phyloP scores from a whole-genome alignment of 176 grass and related monocot genomes.

The Zoysia japonica region DNA sequence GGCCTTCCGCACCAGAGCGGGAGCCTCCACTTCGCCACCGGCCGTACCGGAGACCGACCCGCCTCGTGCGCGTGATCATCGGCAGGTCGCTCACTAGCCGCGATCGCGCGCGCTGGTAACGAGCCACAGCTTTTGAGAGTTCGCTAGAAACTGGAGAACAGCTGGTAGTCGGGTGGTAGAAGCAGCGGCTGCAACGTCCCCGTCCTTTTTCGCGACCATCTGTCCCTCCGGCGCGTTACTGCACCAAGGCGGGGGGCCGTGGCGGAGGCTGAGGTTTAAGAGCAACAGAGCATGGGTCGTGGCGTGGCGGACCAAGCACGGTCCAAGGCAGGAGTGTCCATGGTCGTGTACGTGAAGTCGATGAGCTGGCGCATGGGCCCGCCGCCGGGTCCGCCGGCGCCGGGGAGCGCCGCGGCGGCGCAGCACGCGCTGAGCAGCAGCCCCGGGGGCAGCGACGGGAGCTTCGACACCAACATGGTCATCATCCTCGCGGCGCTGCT shows the following conservation, averaged over 20 bases:
- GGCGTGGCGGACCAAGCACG: neutral
- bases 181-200: slow-evolving; percentile 20
- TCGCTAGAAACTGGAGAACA: neutral
- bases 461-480: slow-evolving; percentile 97
- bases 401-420: slow-evolving; percentile 33
- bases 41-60: neutral
- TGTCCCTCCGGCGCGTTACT: slow-evolving; percentile 34
- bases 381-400: slow-evolving; percentile 21
- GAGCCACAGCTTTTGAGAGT: slow-evolving; percentile 24
- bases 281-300: neutral
- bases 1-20: neutral
- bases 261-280: neutral
- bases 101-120: neutral
- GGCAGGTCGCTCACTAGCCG: neutral
- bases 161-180: neutral
- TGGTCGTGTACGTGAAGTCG: slow-evolving; percentile 40
- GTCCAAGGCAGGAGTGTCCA: neutral
- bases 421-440: slow-evolving; percentile 44
- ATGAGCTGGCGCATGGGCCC: slow-evolving; percentile 47
- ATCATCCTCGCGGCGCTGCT: slow-evolving; percentile 91
- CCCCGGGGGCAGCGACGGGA: slow-evolving; percentile 40
- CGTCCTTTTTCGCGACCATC: slow-evolving; percentile 6
- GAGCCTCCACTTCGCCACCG: slow-evolving; percentile 13
- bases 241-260: neutral
- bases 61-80: neutral